Conservation (phyloP, 768 basidiomycete genomes). For the Termitomyces sp. region DNA sequence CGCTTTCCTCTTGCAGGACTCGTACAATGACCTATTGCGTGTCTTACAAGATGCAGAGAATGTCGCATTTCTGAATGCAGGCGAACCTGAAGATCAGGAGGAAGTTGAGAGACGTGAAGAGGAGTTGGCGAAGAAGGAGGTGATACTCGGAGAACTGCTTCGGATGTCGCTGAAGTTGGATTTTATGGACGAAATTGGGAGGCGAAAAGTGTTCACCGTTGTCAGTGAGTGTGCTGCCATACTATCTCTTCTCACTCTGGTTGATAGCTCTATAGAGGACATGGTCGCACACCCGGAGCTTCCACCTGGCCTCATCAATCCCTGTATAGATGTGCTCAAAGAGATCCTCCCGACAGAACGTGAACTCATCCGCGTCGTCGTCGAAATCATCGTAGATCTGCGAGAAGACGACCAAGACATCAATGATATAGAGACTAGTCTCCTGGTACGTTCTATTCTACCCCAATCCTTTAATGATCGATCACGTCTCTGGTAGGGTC, state of each 20-base stretch:
- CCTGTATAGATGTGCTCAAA: slow-evolving; percentile 81
- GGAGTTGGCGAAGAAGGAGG: slow-evolving; percentile 57
- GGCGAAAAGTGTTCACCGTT: slow-evolving; percentile 85
- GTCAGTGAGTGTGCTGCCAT: slow-evolving; percentile 57
- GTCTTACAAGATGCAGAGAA: slow-evolving; percentile 36
- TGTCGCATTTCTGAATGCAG: slow-evolving; percentile 24
- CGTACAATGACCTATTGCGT: slow-evolving; percentile 59
- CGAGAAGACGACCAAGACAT: slow-evolving; percentile 38
- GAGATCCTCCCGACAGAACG: slow-evolving; percentile 80
- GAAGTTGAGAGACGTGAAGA: slow-evolving; percentile 50
- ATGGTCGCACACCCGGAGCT: slow-evolving; percentile 84
- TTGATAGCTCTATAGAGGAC: slow-evolving; percentile 45
- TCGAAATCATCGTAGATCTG: slow-evolving; percentile 79
- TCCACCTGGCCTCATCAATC: slow-evolving; percentile 72
- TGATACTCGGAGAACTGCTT: slow-evolving; percentile 77
- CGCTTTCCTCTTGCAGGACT: slow-evolving; percentile 76
- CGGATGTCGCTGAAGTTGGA: slow-evolving; percentile 79
- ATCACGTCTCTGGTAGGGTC: slow-evolving; percentile 12
- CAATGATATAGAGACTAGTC: slow-evolving; percentile 18
- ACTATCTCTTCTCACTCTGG: neutral
- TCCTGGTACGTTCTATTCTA: slow-evolving; percentile 7
- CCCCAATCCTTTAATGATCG: neutral
- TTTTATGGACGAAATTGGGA: slow-evolving; percentile 91
- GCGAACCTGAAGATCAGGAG: slow-evolving; percentile 33
- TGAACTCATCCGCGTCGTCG: slow-evolving; percentile 82